These are phyloP conservation scores for Zygoascus meyerae DNA, from an alignment of 1,139 yeast species.

Conservation along the genomic window DNA sequence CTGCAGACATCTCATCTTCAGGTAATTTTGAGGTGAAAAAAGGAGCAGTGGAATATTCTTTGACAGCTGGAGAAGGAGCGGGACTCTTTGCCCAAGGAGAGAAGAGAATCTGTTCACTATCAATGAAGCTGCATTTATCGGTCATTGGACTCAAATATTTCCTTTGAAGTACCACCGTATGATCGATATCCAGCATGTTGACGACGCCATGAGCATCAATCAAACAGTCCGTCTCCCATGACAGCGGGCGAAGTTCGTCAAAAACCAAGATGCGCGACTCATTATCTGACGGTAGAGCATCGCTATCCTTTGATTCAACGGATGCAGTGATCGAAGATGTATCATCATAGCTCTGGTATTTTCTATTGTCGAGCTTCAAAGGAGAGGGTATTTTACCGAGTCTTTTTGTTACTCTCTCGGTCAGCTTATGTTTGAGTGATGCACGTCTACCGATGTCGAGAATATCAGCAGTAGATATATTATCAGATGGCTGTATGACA, in stretches of 20 bases:
- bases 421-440: slow-evolving; percentile 1
- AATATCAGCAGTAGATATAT: too few relatives aligned
- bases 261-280: slow-evolving; percentile 16
- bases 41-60: slow-evolving; percentile 26
- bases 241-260: slow-evolving; percentile 27
- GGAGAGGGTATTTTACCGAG: not conserved
- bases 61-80: slow-evolving; percentile 33
- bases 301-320: not conserved
- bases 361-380: not conserved
- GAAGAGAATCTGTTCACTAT: slow-evolving; percentile 29
- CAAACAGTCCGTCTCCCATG: slow-evolving; percentile 31
- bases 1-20: slow-evolving; percentile 22
- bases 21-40: slow-evolving; percentile 20
- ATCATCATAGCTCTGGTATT: not conserved
- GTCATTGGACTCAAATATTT: slow-evolving; percentile 19
- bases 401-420: not conserved
- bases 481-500: too few relatives aligned
- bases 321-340: not conserved
- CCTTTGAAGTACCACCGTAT: slow-evolving; percentile 28
- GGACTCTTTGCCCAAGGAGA: slow-evolving; percentile 34
- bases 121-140: slow-evolving; percentile 16
- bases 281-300: slow-evolving; percentile 1
- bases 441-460: slow-evolving; percentile 1
- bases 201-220: slow-evolving; percentile 30
- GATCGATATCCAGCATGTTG: slow-evolving; percentile 28